Evolutionary conservation across 2,329 filamentous ascomycete species (phyloP).

Genomic region (Cladosporium colombiae): DNA sequence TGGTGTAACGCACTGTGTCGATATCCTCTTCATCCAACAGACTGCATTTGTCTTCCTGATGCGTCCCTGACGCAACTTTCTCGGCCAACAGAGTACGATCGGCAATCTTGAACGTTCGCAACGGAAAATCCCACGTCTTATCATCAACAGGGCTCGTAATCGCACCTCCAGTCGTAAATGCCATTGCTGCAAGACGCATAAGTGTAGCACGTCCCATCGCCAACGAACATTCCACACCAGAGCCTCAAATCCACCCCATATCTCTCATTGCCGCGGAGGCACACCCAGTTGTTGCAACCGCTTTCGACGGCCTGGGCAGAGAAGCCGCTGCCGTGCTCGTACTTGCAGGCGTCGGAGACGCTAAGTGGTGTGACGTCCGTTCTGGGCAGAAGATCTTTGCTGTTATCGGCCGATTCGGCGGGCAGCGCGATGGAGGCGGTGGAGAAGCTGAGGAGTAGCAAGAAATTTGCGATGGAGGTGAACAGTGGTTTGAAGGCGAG

Average conservation of each 20-base stretch:
- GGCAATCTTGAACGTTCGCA: no score
- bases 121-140: no score
- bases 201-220: not conserved
- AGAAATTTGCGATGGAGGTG: not conserved
- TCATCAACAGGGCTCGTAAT: not conserved
- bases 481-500: not conserved
- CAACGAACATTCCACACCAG: not conserved
- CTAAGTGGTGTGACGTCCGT: not conserved
- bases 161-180: not conserved
- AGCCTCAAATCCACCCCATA: not conserved
- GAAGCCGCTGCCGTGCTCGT: not conserved
- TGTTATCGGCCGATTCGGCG: not conserved
- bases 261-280: not conserved
- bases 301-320: not conserved
- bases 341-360: not conserved
- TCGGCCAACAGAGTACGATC: no score
- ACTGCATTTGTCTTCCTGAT: no score
- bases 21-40: no score
- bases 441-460: not conserved
- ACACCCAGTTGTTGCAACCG: slow-evolving; percentile 1
- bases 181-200: not conserved
- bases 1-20: no score
- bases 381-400: not conserved
- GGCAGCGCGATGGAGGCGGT: not conserved
- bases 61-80: no score